Evolutionary conservation across 2,329 filamentous ascomycete species (phyloP).

Genomic region (Diaporthe sp.): DNA sequence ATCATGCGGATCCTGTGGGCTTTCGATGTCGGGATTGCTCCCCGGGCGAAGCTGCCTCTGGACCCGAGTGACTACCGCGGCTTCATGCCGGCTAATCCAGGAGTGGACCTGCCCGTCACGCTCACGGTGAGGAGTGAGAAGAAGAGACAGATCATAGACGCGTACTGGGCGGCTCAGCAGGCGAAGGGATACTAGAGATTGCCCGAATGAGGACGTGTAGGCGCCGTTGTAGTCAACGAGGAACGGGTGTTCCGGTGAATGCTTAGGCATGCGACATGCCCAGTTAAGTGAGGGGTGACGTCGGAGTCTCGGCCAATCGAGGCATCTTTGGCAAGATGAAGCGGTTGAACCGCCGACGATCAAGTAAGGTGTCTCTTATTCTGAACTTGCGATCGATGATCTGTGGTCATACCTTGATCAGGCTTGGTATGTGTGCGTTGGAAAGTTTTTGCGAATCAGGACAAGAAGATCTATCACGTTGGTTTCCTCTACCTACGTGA

Average conservation of each 20-base stretch:
- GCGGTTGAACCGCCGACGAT: not conserved
- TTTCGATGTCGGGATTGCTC: conserved; percentile 48
- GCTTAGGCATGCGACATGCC: too few relatives aligned
- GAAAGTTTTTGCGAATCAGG: too few relatives aligned
- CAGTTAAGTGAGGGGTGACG: too few relatives aligned
- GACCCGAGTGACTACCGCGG: not conserved
- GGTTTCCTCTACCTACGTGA: rapidly evolving
- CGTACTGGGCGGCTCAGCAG: conserved; percentile 4
- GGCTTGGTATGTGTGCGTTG: not conserved
- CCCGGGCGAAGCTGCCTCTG: conserved; percentile 11
- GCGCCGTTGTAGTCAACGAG: not conserved
- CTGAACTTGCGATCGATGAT: not conserved
- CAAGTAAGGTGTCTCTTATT: not conserved
- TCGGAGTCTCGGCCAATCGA: too few relatives aligned
- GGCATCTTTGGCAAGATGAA: not conserved
- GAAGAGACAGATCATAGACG: not conserved
- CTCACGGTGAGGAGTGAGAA: conserved; percentile 11
- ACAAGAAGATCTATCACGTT: not conserved
- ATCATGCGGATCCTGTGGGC: conserved; percentile 65
- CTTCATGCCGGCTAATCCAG: conserved; percentile 9
- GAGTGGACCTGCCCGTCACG: conserved; percentile 3
- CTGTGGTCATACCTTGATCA: not conserved
- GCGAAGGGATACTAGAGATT: not conserved
- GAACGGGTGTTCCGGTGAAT: not conserved
- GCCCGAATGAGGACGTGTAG: not conserved